Evolutionary conservation across 2,329 filamentous ascomycete species (phyloP).

Genomic region (Penicillium crustosum): DNA sequence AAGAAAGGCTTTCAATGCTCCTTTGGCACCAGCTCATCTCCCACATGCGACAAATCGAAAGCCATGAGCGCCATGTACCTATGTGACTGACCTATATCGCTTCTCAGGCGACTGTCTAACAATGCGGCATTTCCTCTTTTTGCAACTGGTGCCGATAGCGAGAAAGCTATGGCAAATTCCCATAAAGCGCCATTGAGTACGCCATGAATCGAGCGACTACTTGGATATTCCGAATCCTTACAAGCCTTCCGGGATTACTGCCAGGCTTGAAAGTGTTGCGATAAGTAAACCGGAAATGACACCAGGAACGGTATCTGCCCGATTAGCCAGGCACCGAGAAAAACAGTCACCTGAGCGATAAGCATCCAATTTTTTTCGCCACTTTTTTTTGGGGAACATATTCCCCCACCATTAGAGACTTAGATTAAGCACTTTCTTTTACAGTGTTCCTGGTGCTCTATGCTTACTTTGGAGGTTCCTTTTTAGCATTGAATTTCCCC

Average conservation of each 20-base stretch:
- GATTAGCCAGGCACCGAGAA: constrained; percentile 19
- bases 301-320: constrained; percentile 14
- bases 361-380: constrained; percentile 21
- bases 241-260: no score
- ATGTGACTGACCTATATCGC: not conserved
- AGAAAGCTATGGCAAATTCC: not conserved
- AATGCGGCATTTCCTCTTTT: not conserved
- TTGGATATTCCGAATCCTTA: not conserved
- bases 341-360: constrained; percentile 27
- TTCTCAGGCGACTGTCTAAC: not conserved
- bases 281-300: no score
- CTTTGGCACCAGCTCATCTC: not conserved
- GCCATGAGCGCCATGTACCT: constrained; percentile 1
- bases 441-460: not conserved
- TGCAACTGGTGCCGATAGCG: not conserved
- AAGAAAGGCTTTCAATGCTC: not conserved
- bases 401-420: constrained; percentile 1
- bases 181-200: not conserved
- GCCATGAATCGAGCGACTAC: not conserved
- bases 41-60: constrained; percentile 3
- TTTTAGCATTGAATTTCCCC: constrained; percentile 1
- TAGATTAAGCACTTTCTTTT: not conserved
- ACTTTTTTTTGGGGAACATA: constrained; percentile 12
- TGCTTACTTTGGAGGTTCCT: not conserved
- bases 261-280: no score